Evolutionary conservation across 208 protist genomes (phyloP).

Genomic region (Wallacemonas rigidus): DNA sequence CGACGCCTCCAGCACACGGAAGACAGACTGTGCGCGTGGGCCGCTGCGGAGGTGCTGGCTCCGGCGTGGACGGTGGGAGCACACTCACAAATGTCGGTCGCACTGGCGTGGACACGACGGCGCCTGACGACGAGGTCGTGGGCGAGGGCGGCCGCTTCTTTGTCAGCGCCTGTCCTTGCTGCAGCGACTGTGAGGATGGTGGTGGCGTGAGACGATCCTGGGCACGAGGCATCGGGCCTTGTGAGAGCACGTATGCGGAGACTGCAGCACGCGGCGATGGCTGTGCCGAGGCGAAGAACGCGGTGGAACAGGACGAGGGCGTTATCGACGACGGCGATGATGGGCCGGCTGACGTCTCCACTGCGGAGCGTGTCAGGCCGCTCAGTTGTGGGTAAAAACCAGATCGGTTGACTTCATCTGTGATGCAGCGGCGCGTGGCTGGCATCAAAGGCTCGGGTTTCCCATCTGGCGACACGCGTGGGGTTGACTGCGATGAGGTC

Average conservation of each 20-base stretch:
- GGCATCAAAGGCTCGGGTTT: background rate
- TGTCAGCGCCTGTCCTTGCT: too few species aligned
- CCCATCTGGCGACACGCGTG: background rate
- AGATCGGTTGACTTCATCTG: background rate
- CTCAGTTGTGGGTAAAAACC: background rate
- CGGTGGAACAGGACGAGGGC: background rate
- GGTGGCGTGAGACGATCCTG: too few species aligned
- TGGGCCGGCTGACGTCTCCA: background rate
- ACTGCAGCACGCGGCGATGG: background rate
- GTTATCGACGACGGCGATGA: too few species aligned
- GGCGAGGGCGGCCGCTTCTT: too few species aligned
- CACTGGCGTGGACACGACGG: too few species aligned
- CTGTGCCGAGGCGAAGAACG: background rate
- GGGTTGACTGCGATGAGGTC: background rate
- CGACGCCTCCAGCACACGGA: background rate
- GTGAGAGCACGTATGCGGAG: background rate
- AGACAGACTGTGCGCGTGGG: background rate
- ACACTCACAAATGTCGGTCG: too few species aligned
- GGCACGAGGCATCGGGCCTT: background rate
- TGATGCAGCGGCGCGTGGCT: background rate
- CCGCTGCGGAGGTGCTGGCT: too few species aligned
- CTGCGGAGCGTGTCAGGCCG: background rate
- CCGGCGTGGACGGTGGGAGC: too few species aligned
- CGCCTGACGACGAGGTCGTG: too few species aligned
- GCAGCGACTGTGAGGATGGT: too few species aligned